Percentiles rank a stretch among this genome's conserved stretches.
These are phyloP conservation scores for Suillus lakei DNA, from an alignment of 768 basidiomycete genomes.

Conservation along the genomic window DNA sequence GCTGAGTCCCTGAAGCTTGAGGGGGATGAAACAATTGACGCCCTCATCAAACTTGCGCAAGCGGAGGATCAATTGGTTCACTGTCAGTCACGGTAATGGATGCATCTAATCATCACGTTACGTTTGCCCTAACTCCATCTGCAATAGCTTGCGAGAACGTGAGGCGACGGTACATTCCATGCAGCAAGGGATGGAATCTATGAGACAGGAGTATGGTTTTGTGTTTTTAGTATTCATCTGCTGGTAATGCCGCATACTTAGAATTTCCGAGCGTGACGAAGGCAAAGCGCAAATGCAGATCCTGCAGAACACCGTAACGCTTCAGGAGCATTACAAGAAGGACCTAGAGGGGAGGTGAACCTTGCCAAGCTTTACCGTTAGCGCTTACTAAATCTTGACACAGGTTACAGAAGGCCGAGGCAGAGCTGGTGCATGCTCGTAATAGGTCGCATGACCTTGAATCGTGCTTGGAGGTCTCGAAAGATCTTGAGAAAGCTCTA, in stretches of 20 bases:
- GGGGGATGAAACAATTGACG: constrained; percentile 31
- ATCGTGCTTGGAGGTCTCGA: constrained; percentile 30
- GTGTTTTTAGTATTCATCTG: constrained; percentile 10
- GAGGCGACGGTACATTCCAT: constrained; percentile 30
- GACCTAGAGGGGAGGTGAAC: constrained; percentile 31
- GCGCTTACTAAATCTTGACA: constrained; percentile 15
- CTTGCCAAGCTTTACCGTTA: background rate
- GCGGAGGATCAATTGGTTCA: constrained; percentile 32
- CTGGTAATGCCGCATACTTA: constrained; percentile 18
- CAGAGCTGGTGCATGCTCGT: constrained; percentile 20
- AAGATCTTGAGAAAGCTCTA: constrained; percentile 27
- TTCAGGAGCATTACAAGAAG: constrained; percentile 34
- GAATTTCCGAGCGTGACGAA: constrained; percentile 28
- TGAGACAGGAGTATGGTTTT: constrained; percentile 34
- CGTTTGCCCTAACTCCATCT: constrained; percentile 18
- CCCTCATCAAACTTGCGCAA: constrained; percentile 24
- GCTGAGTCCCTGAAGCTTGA: constrained; percentile 30
- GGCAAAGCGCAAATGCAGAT: constrained; percentile 27
- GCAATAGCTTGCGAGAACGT: constrained; percentile 28
- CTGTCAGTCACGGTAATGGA: constrained; percentile 26
- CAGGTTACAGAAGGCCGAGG: constrained; percentile 23
- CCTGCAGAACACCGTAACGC: constrained; percentile 33
- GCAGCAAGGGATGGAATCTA: constrained; percentile 33
- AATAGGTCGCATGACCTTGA: constrained; percentile 32
- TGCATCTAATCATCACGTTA: background rate